Percentiles rank a stretch among this genome's conserved stretches.
Conservation (phyloP, 1,139 yeast genomes). For the Candida pseudoviswanathii region DNA sequence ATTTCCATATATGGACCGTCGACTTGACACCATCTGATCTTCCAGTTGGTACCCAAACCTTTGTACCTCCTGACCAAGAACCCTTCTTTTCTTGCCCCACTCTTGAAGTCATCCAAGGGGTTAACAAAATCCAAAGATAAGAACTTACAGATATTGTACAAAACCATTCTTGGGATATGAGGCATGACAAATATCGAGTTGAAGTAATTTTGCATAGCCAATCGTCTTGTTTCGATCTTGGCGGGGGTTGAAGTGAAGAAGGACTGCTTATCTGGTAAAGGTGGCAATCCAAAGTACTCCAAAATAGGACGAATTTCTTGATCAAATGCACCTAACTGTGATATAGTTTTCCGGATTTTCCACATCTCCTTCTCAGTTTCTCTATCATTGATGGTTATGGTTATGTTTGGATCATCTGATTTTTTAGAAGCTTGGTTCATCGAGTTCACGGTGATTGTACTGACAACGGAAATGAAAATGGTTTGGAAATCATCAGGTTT, state of each 20-base stretch:
- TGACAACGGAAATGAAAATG: slow-evolving; percentile 58
- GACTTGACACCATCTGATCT: slow-evolving; percentile 69
- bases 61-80: slow-evolving; percentile 59
- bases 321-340: slow-evolving; percentile 60
- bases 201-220: slow-evolving; percentile 61
- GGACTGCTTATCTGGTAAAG: slow-evolving; percentile 55
- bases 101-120: slow-evolving; percentile 58
- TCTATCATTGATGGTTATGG: slow-evolving; percentile 63
- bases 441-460: slow-evolving; percentile 51
- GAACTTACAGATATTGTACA: slow-evolving; percentile 60
- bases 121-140: slow-evolving; percentile 70
- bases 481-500: slow-evolving; percentile 70
- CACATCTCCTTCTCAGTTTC: slow-evolving; percentile 67
- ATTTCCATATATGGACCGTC: slow-evolving; percentile 66
- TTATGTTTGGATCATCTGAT: slow-evolving; percentile 59
- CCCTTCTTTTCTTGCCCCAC: slow-evolving; percentile 68
- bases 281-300: slow-evolving; percentile 63
- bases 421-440: slow-evolving; percentile 30
- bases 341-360: slow-evolving; percentile 63
- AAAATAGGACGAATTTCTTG: slow-evolving; percentile 54
- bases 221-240: slow-evolving; percentile 64
- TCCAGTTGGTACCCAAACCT: slow-evolving; percentile 69
- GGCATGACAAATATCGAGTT: slow-evolving; percentile 60
- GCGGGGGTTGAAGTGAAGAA: slow-evolving; percentile 64
- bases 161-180: slow-evolving; percentile 57